These are phyloP conservation scores for Carex cristatella DNA, from an alignment of 176 grass and related monocot genomes.

Conservation along the genomic window DNA sequence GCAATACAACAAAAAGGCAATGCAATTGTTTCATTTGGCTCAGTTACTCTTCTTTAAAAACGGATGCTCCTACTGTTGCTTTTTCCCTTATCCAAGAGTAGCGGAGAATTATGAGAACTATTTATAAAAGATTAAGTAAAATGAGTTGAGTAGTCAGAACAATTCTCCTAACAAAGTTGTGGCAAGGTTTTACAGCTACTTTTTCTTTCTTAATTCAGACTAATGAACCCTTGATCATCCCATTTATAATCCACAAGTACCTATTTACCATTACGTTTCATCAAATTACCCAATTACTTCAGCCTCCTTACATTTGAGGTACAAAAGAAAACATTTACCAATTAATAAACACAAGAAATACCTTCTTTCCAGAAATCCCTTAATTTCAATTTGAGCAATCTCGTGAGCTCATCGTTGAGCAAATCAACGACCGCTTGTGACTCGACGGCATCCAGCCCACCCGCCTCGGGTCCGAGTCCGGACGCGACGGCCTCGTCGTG, in stretches of 20 bases:
- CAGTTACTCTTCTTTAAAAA: not conserved
- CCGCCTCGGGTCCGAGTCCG: conserved; percentile 51
- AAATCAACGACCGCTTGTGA: conserved; percentile 86
- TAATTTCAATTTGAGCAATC: conserved; percentile 51
- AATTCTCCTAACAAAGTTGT: not conserved
- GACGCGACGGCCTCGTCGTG: conserved; percentile 89
- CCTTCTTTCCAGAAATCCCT: conserved; percentile 88
- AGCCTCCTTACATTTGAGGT: not conserved
- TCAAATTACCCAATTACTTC: not conserved
- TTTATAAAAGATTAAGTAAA: not conserved
- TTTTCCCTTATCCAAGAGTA: not conserved
- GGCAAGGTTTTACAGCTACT: not conserved
- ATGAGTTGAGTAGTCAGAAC: not conserved
- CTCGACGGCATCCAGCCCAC: conserved; percentile 75
- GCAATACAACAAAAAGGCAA: not conserved
- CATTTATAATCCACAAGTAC: not conserved
- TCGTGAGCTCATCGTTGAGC: conserved; percentile 62
- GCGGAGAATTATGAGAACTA: not conserved
- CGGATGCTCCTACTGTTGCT: not conserved
- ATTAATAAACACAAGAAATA: not conserved
- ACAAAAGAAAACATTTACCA: not conserved
- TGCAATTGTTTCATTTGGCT: not conserved
- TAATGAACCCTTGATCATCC: not conserved
- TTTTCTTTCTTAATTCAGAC: not conserved
- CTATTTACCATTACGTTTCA: not conserved